Conservation (phyloP, 2,329 filamentous ascomycete genomes). For the Ophiostoma australiae region DNA sequence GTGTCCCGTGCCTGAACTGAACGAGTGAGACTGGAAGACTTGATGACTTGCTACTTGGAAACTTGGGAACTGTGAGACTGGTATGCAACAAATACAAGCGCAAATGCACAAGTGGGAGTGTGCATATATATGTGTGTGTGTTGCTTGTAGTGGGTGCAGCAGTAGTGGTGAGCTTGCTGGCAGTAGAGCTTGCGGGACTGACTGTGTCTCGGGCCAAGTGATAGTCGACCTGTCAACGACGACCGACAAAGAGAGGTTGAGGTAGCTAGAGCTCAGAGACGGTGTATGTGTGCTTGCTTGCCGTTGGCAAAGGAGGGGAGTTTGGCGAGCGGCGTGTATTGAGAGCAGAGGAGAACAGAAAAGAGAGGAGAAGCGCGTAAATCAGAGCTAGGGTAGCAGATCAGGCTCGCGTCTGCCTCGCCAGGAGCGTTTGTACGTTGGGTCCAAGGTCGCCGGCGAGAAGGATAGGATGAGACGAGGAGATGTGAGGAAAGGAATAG, state of each 20-base stretch:
- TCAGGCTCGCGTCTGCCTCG: conserved; percentile 9
- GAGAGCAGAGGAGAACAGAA: not conserved
- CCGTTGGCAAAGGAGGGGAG: not conserved
- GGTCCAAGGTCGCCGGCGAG: not conserved
- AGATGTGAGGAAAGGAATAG: not conserved
- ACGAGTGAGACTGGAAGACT: not conserved
- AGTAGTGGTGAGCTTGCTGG: not conserved
- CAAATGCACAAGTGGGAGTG: not conserved
- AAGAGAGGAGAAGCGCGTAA: not conserved
- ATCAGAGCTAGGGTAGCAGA: not conserved
- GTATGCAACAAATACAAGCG: not conserved
- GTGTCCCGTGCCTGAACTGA: not conserved
- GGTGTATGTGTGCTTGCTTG: not conserved
- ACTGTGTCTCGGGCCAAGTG: not conserved
- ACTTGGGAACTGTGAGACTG: not conserved
- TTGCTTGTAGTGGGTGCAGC: not conserved
- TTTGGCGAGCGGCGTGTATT: not conserved
- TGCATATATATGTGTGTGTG: not conserved
- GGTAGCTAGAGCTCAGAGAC: not conserved
- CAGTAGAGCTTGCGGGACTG: not conserved
- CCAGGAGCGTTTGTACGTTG: not conserved
- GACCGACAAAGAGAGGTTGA: conserved; percentile 14
- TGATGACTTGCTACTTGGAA: not conserved
- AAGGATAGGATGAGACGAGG: conserved; percentile 9
- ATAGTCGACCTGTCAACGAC: conserved; percentile 1